phyloP scores from a whole-genome alignment of 257 asterid genomes.

The Nicotiana noctiflora region DNA sequence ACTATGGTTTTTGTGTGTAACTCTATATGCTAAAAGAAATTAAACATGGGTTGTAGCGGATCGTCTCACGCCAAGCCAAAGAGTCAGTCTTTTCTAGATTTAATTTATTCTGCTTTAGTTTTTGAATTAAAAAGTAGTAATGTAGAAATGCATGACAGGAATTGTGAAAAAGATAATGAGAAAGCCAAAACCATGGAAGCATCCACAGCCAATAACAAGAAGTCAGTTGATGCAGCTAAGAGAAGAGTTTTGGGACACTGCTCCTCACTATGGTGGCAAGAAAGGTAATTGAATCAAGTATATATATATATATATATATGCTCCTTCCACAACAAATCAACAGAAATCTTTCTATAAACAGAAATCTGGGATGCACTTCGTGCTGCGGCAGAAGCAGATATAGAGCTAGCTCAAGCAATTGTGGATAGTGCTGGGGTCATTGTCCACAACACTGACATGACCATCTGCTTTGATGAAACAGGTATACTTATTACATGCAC shows the following conservation, averaged over 20 bases:
- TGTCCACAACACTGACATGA: conserved; percentile 66
- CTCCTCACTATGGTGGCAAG: conserved; percentile 81
- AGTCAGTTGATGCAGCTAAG: conserved; percentile 71
- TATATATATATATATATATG: no score
- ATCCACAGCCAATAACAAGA: conserved; percentile 76
- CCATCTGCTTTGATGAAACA: conserved; percentile 79
- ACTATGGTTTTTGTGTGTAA: conserved; percentile 6
- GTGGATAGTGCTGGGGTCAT: conserved; percentile 67
- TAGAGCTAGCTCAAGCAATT: conserved; percentile 48
- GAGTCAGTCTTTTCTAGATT: conserved; percentile 16
- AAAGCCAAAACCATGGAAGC: conserved; percentile 83
- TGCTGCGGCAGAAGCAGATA: conserved; percentile 75
- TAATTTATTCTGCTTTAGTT: background rate
- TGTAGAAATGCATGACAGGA: conserved; percentile 23
- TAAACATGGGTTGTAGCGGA: conserved; percentile 69
- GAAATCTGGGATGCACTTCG: conserved; percentile 85
- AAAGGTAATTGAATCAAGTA: conserved; percentile 32
- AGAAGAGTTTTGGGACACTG: conserved; percentile 92
- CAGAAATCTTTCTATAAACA: background rate
- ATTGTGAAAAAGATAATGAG: conserved; percentile 36
- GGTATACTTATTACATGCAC: conserved; percentile 30
- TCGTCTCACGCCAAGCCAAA: conserved; percentile 56
- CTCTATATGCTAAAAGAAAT: background rate
- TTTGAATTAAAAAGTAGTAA: background rate
- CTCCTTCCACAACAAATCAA: no score